Base-by-base conservation (phyloP, 2,329 filamentous ascomycete species). In the Aspergillus intermedius region DNA sequence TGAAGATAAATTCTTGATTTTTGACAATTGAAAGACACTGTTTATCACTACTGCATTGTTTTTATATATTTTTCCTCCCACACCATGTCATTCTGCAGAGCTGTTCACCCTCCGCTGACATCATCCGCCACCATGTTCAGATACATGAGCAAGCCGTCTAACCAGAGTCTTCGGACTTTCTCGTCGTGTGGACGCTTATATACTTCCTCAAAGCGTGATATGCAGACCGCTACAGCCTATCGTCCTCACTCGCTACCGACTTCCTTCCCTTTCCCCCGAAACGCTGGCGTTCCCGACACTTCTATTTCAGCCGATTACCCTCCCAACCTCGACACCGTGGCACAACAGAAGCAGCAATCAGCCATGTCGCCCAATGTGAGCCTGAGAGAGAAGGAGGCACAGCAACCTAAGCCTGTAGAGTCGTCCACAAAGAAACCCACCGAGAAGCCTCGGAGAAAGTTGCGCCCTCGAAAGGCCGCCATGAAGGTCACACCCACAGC, bases 381-480 rank as follows among this genome's bases (percentile, higher is more conserved):
- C 50, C 57, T 83, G 19, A 70, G 76, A 22, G 86, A 90, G 65
- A 67, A 69, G 42, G 83, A 87, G 63, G 81, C 83, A 1, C 86
- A 90, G 64, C 84, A 82, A 63, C 72, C 81, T 30, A 82, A 81
- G 60, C 72, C 79, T 9, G 65, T 62, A 15, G 15, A 57, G 70
- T 22, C 48, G 22, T 53, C 68, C 44, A 51, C 60, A 42, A 44
- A 65, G 28, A 72, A 75, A 46, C 60, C 71, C 40, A 55, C 74
- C 10, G 64, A 76, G 15, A 77, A 82, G 59, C 78, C 82, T 15
- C 80, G 80, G 59, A 78, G 79, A 56, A 90, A 85, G 65, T 77
- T 95, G 28, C 80, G 85, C 34, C 80, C 91, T 10, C 83, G 91
- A 49, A 97, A 97, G 74, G 91, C 93, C 1, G 89, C 91, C 2